phyloP scores from a whole-genome alignment of 2,329 filamentous ascomycete species.

The Metarhizium album region DNA sequence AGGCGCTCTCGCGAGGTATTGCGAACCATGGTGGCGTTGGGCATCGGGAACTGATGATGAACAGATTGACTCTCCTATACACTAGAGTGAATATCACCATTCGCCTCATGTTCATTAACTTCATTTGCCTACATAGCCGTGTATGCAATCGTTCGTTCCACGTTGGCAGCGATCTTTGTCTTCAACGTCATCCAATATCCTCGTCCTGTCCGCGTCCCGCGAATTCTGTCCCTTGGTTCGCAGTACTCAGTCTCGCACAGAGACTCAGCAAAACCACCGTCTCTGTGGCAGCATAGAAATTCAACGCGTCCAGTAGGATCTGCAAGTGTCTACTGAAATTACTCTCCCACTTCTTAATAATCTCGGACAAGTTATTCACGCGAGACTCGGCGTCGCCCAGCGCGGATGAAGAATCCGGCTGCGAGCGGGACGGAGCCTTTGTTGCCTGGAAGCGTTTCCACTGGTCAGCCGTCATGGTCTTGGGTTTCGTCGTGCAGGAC shows the following conservation, averaged over 20 bases:
- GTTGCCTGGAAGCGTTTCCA: constrained; percentile 47
- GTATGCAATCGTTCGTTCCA: background rate
- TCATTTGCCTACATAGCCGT: background rate
- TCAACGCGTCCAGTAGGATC: constrained; percentile 86
- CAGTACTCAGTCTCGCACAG: constrained; percentile 71
- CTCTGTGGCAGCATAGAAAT: constrained; percentile 95
- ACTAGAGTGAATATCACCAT: background rate
- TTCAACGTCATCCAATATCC: constrained; percentile 21
- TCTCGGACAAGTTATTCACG: constrained; percentile 72
- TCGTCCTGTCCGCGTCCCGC: constrained; percentile 50
- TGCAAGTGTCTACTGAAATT: constrained; percentile 89
- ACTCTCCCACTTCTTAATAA: constrained; percentile 81
- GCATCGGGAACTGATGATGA: background rate
- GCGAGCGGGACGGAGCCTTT: constrained; percentile 22
- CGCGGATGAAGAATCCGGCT: constrained; percentile 11
- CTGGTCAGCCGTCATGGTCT: constrained; percentile 49
- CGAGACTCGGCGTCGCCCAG: constrained; percentile 32
- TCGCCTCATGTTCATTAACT: background rate
- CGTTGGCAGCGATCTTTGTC: background rate
- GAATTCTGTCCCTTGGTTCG: constrained; percentile 64
- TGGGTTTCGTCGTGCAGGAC: constrained; percentile 45
- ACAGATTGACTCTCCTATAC: background rate
- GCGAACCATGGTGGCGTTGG: background rate
- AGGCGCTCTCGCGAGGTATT: background rate
- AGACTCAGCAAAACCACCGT: constrained; percentile 87